Evolutionary conservation across 208 protist species (phyloP), one percentile per base, ranked within the genome.

Genomic region (Acanthamoeba royreba): DNA sequence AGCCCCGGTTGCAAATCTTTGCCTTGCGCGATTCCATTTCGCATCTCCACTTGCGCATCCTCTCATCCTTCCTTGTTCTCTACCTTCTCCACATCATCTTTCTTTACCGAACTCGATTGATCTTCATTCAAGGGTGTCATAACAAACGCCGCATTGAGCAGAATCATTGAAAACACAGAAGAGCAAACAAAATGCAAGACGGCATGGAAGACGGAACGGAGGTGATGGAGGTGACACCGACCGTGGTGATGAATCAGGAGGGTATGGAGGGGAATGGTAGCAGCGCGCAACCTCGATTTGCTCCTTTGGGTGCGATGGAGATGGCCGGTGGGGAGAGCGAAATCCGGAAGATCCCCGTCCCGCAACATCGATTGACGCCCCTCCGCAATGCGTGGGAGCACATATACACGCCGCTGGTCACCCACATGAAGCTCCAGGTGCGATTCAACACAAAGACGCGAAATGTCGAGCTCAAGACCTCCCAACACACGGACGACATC

Each of bases 381-480:
- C 97, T 99, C 33, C 99, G 99, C 97, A 97, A 98, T 85, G 96
- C 99, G 17, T 99, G 99, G 99, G 97, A 99, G 95, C 97, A 99
- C 91, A 99, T 99, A 3, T 99, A 99, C 97, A 98, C 98, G 40
- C 99, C 99, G 5, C 96, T 99, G 61, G 99, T 99, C 0, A 98
- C 99, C 95, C 98, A 99, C 92, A 98, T 99, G 95, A 99, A 99
- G 94, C 96, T 99, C 53, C 99, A 99, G 96, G 98, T 99, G 38
- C 97, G 99, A 92, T 99, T 99, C 98, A 99, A 99, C 96, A 95
- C 99, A 28, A 98, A 99, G 95, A 98, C 93, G 25, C 97, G 98
- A 52, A 97, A 85, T 42, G 98, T 99, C 8, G 99, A 99, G 93
- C 95, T 99, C 45, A 93, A 97, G 94, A 98, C 97, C n/a, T 98